Evolutionary conservation across 2,329 filamentous ascomycete species (phyloP), one percentile per base, ranked within the genome.

Genomic region (Ophiostoma sp.): DNA sequence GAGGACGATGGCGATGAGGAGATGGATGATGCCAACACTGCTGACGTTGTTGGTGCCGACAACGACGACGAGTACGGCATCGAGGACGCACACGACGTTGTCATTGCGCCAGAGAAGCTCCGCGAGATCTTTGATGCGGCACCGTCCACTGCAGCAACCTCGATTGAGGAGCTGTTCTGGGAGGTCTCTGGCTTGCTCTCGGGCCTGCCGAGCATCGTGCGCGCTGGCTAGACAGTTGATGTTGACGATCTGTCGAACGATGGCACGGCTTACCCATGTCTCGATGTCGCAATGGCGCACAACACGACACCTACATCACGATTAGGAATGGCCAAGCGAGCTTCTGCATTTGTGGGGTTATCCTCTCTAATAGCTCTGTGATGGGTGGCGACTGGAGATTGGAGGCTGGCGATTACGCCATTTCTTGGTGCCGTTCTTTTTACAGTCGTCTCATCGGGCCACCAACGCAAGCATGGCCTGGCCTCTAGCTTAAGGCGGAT

Each of bases 91-190:
- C 84, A 85, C 69, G 79, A 81, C 2, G 84, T 84, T 6, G 85
- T 92, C 18, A 84, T 93, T 18, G 81, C 87, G 58, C 85, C 88
- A 65, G 88, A 93, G 74, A 85, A 86, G 71, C 79, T 93, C 67
- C 83, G 89, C 5, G 83, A 87, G 66, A 84, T 93, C 49, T 92
- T 93, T 72, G 88, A 92, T 71, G 81, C 83, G 14, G 86, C 86
- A 2, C 87, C 88, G 2, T 84, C 87, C 3, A 90, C 89, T 74
- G 87, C 89, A 0, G 83, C 89, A 74, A 87, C 89, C 36, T 86
- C 89, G 11, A 85, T 93, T 36, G 87, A 89, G 76, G 90, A 92
- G 71, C 84, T 92, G 79, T 93, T 93, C 75, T 87, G 89, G 76
- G 86, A 87, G 76, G 87, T 94, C 52, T 84, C 89, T 12, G 85